These are phyloP conservation scores for Mrakia frigida DNA, from an alignment of 768 basidiomycete species.

Conservation along the genomic window DNA sequence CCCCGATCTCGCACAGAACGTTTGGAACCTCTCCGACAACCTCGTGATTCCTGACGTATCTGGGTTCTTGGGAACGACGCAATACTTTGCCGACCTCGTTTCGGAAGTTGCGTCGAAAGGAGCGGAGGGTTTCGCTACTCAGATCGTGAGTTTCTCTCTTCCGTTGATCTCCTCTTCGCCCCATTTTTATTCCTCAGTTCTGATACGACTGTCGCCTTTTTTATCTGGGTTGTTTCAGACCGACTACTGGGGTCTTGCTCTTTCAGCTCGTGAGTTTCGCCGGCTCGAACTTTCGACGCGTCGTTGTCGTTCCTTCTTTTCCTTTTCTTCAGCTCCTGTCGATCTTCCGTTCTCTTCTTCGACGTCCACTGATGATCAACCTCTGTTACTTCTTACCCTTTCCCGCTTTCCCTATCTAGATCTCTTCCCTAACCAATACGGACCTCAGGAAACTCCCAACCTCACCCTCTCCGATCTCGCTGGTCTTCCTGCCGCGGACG, in stretches of 20 bases:
- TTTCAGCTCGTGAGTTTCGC: background rate
- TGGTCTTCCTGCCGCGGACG: slow-evolving; percentile 35
- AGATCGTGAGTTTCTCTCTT: slow-evolving; percentile 35
- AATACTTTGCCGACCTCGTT: slow-evolving; percentile 42
- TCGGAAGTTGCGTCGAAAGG: slow-evolving; percentile 40
- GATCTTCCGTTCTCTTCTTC: no score
- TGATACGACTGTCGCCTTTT: background rate
- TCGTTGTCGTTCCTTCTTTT: no score
- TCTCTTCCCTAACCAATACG: slow-evolving; percentile 41
- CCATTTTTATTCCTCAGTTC: no score
- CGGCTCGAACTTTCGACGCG: no score
- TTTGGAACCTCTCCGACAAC: slow-evolving; percentile 44
- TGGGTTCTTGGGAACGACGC: slow-evolving; percentile 35
- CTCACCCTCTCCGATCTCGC: slow-evolving; percentile 33
- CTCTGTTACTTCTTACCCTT: no score
- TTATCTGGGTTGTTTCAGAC: background rate
- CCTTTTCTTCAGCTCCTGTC: no score
- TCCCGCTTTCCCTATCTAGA: background rate
- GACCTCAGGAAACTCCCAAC: slow-evolving; percentile 40
- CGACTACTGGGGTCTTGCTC: slow-evolving; percentile 41
- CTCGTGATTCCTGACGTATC: slow-evolving; percentile 41
- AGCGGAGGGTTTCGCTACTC: slow-evolving; percentile 39
- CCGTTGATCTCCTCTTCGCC: no score
- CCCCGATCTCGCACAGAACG: slow-evolving; percentile 39
- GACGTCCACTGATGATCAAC: no score